Evolutionary conservation across 2,329 filamentous ascomycete species (phyloP).

Genomic region (Mollisia scopiformis): DNA sequence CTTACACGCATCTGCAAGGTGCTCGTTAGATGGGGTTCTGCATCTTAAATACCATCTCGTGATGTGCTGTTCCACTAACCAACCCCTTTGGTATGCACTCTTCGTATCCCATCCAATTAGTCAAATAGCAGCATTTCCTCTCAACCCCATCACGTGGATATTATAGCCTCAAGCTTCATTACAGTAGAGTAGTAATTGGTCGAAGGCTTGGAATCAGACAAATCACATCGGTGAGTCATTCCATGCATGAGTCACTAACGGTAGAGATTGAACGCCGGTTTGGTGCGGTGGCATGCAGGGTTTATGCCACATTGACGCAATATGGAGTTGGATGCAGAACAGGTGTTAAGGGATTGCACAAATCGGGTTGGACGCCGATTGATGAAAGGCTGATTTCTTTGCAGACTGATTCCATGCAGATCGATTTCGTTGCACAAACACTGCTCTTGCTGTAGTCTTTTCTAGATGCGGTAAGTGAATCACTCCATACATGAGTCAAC

Average conservation of each 20-base stretch:
- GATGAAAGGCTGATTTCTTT: neutral
- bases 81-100: neutral
- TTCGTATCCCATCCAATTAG: neutral
- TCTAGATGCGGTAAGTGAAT: neutral
- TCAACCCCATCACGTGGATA: neutral
- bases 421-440: neutral
- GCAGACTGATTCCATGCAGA: neutral
- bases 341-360: neutral
- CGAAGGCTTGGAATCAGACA: neutral
- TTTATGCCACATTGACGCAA: neutral
- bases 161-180: neutral
- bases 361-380: neutral
- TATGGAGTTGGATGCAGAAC: neutral
- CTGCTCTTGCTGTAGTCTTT: neutral
- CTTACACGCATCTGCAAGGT: neutral
- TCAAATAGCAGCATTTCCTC: neutral
- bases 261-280: neutral
- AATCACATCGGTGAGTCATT: neutral
- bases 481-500: neutral
- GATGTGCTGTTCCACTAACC: constrained; percentile 1
- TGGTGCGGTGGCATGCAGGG: neutral
- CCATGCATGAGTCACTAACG: neutral
- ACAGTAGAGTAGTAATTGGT: too few species aligned
- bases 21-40: neutral
- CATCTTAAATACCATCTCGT: constrained; percentile 3